phyloP scores from a whole-genome alignment of 768 basidiomycete species.

The Kwoniella bestiolae region DNA sequence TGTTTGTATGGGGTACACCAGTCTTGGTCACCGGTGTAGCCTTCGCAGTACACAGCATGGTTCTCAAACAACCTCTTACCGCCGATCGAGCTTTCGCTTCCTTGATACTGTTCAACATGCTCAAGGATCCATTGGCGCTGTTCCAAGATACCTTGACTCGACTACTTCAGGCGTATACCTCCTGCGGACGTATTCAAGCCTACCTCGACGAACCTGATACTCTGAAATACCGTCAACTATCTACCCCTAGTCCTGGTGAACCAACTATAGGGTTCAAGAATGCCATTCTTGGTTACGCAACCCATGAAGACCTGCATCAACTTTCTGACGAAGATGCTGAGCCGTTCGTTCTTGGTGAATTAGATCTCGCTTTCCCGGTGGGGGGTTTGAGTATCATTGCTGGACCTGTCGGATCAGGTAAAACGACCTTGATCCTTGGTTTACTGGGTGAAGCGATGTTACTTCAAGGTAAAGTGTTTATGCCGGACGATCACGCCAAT shows the following conservation, averaged over 20 bases:
- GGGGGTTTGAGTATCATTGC: conserved; percentile 47
- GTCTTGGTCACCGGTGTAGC: conserved; percentile 56
- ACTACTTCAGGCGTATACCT: conserved; percentile 54
- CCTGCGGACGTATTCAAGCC: conserved; percentile 55
- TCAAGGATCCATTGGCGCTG: conserved; percentile 57
- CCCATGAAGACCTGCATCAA: conserved; percentile 20
- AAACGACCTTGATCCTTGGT: conserved; percentile 51
- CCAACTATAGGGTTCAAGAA: conserved; percentile 57
- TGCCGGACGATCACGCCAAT: conserved; percentile 54
- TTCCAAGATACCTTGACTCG: conserved; percentile 49
- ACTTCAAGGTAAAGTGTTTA: conserved; percentile 51
- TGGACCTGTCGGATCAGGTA: conserved; percentile 53
- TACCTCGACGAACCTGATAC: conserved; percentile 60
- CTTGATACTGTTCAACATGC: conserved; percentile 59
- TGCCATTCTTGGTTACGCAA: conserved; percentile 48
- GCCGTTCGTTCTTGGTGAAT: conserved; percentile 46
- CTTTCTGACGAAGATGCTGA: conserved; percentile 29
- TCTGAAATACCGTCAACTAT: conserved; percentile 57
- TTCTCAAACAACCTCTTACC: conserved; percentile 55
- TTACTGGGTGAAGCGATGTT: conserved; percentile 54
- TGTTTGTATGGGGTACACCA: conserved; percentile 56
- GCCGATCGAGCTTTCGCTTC: conserved; percentile 60
- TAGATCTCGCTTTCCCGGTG: conserved; percentile 49
- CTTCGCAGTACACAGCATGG: conserved; percentile 56
- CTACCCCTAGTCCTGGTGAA: conserved; percentile 44